phyloP scores from a whole-genome alignment of 225 moss, liverwort and hornwort species.

The Marchantia polymorpha region DNA sequence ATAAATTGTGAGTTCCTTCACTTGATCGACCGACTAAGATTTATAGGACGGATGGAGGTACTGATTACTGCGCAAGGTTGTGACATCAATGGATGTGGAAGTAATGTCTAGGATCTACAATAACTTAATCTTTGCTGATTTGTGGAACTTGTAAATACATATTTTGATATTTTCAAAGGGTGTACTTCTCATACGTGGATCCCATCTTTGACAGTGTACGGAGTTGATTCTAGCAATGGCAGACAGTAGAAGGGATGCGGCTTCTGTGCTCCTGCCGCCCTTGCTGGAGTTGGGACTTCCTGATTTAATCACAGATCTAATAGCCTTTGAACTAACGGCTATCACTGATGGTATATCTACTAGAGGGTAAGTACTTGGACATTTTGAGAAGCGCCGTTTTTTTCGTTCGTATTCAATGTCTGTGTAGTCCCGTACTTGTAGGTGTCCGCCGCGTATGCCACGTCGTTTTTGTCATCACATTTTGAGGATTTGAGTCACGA shows the following conservation, averaged over 20 bases:
- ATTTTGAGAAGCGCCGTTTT: neutral
- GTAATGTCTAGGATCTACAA: too few relatives aligned
- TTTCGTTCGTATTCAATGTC: neutral
- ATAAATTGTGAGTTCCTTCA: too few relatives aligned
- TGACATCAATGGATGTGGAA: too few relatives aligned
- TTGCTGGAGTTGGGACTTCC: conserved; percentile 71
- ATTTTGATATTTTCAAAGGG: too few relatives aligned
- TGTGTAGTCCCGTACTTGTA: neutral
- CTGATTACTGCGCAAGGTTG: too few relatives aligned
- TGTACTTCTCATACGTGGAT: too few relatives aligned
- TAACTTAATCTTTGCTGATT: too few relatives aligned
- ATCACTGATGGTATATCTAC: conserved; percentile 63
- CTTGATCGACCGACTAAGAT: too few relatives aligned
- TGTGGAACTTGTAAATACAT: neutral
- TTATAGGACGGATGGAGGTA: too few relatives aligned
- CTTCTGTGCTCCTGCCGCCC: conserved; percentile 60
- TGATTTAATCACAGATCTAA: conserved; percentile 67
- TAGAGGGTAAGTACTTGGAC: conserved; percentile 53
- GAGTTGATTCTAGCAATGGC: conserved; percentile 89
- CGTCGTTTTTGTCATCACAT: neutral
- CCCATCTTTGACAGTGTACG: conserved; percentile 52
- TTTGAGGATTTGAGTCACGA: neutral
- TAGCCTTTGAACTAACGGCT: conserved; percentile 62
- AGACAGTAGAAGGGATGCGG: conserved; percentile 71
- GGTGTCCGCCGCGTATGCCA: neutral